phyloP scores from a whole-genome alignment of 768 basidiomycete species.

The Infundibulicybe gibba region DNA sequence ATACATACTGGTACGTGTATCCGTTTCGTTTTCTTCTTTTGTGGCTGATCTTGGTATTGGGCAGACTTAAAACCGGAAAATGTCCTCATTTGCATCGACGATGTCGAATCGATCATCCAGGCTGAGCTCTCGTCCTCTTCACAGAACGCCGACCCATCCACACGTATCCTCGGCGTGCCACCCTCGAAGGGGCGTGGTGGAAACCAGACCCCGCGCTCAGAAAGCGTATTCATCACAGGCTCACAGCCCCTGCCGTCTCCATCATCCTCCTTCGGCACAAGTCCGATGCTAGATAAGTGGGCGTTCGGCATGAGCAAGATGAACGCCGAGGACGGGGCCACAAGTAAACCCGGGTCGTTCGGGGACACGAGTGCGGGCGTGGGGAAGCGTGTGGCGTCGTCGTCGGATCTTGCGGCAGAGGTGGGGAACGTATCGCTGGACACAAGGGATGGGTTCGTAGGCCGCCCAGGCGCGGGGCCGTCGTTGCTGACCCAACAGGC shows the following conservation, averaged over 20 bases:
- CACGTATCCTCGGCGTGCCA: constrained; percentile 88
- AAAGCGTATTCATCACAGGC: constrained; percentile 79
- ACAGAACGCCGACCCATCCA: constrained; percentile 43
- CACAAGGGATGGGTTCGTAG: constrained; percentile 24
- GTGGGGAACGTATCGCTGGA: constrained; percentile 37
- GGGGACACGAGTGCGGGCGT: neutral
- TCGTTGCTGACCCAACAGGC: constrained; percentile 75
- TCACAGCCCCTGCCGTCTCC: constrained; percentile 92
- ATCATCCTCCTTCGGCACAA: constrained; percentile 64
- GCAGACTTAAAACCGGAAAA: constrained; percentile 96
- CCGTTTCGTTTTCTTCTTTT: neutral
- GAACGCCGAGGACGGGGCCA: constrained; percentile 24
- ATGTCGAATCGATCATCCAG: constrained; percentile 90
- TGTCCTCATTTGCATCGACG: constrained; percentile 94
- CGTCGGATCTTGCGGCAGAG: constrained; percentile 30
- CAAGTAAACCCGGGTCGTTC: constrained; percentile 12
- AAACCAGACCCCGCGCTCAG: constrained; percentile 89
- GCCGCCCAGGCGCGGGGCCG: constrained; percentile 42
- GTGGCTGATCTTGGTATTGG: constrained; percentile 6
- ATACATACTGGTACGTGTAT: constrained; percentile 78
- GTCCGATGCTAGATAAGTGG: constrained; percentile 79
- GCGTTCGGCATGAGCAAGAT: constrained; percentile 94
- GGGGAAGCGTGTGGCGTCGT: constrained; percentile 14
- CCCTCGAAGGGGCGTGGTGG: constrained; percentile 91
- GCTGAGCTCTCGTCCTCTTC: constrained; percentile 62